Conservation (phyloP, 306 rosid genomes). For the Lotus japonicus region DNA sequence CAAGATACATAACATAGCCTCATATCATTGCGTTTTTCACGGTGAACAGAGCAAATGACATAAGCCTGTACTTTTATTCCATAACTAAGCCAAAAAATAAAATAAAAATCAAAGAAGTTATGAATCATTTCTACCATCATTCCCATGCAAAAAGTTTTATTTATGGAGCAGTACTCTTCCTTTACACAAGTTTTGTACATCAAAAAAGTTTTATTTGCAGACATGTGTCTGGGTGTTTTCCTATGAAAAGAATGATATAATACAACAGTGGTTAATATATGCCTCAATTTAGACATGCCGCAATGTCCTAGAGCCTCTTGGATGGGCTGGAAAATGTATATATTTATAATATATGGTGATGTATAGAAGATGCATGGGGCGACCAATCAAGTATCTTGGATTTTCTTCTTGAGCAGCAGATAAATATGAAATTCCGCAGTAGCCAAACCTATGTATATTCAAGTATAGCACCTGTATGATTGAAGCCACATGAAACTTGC, state of each 20-base stretch:
- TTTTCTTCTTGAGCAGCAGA: not conserved
- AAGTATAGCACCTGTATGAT: constrained; percentile 87
- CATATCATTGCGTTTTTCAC: constrained; percentile 23
- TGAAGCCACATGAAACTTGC: constrained; percentile 92
- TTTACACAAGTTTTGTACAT: constrained; percentile 17
- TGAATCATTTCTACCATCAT: not conserved
- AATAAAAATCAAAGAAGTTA: not conserved
- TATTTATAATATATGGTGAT: not conserved
- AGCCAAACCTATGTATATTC: constrained; percentile 41
- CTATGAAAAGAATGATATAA: constrained; percentile 10
- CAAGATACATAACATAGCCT: constrained; percentile 14
- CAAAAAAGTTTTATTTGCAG: constrained; percentile 9
- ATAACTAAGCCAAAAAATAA: not conserved
- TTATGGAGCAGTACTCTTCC: not conserved
- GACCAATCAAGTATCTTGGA: not conserved
- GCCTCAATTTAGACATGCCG: constrained; percentile 10
- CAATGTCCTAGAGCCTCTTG: constrained; percentile 13
- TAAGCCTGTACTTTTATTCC: constrained; percentile 7
- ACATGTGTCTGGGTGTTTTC: not conserved
- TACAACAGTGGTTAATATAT: constrained; percentile 20
- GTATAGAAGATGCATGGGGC: not conserved
- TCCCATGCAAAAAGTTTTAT: not conserved
- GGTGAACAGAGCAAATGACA: constrained; percentile 3
- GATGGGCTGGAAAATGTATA: constrained; percentile 2
- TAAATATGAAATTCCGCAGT: not conserved